Base-by-base conservation (phyloP, 352 stramenopile species). In the Phytophthora pistaciae region DNA sequence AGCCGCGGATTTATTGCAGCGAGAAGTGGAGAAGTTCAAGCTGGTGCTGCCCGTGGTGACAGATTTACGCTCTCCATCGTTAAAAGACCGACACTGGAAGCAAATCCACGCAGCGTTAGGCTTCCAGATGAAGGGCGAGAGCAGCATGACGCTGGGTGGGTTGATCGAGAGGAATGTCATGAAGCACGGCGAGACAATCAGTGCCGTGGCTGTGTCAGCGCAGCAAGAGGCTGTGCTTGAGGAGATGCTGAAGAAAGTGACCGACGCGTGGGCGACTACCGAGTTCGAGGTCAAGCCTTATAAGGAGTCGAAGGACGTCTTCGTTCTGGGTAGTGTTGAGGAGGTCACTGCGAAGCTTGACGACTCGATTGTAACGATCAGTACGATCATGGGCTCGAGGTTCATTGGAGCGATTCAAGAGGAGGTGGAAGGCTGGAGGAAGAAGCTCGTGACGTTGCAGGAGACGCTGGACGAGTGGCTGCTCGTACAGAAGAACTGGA, bases 191-290 rank as follows among this genome's bases (percentile, higher is more conserved):
- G 91, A 97, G 48, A 85, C 88, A 0, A 98, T 98, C 70, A 95
- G 82, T 25, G 75, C 79, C 5, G 90, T 98, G 40, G 87, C 93
- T 0, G 93, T 96, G 1, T 79, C 92, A 0, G 93, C 95, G 1
- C 90, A 97, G 57, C 94, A 98, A 59, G 95, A 98, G 72, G 70
- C 80, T 0, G 92, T 98, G 1, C 78, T 98, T 0, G 95, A 98
- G 64, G 92, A 95, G 64, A 98, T 98, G 92, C 88, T 98, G 25
- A 87, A 90, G 27, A 98, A 98, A 71, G 92, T 98, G n/a, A 94
- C 82, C 0, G 79, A 89, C n/a, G 87, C 81, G 7, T 98, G 95
- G 95, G 80, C 91, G 1, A 88, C 78, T 5, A 94, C 87, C 5
- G 92, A 98, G 70, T 97, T 98, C 52, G 92, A 98, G 44, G 91